Base-by-base conservation (phyloP, 2,329 filamentous ascomycete species). In the Pseudogymnoascus sp. region DNA sequence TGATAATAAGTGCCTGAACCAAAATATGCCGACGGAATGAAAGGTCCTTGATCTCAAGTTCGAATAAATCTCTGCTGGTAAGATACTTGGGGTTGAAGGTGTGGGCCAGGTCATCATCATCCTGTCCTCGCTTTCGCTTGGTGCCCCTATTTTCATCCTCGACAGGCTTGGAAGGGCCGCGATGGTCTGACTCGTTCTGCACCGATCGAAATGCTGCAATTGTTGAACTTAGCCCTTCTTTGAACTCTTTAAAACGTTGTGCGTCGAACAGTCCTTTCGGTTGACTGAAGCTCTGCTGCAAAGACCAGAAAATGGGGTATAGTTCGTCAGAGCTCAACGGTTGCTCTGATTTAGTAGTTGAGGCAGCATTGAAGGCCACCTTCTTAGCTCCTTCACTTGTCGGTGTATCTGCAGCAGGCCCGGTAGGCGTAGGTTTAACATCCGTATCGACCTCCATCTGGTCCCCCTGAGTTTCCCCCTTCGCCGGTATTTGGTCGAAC, bases 41-140 rank as follows among this genome's bases (percentile, higher is more conserved):
- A 42, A 96, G 82, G 76, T 99, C 95, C 74, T 91, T 93, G 67
- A 97, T 88, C 89, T 99, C 95, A 53, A 99, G 84, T 71, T 96
- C 91, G 75, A 99, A 99, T 1, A 99, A 80, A 74, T 99, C 96
- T 68, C 89, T 85, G 74, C 93, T 97, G n/a, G 95, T 99, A 17
- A 99, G 83, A 74, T 99, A 99, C 73, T 97, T 99, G 1, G 96
- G 93, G 71, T 99, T 99, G 77, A 96, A 97, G 23, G 85, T 87
- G 71, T 86, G 88, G 23, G 86, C 82, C 61, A 87, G 78, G 65
- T 88, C 87, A 63, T 85, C 83, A 60, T 84, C 80, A 7, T 84
- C 83, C 61, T 85, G 81, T 10, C 83, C 80, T 47, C 83, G 80
- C 74, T 93, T 96, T 64, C 91, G 85, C 76, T 93, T 96, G 31